Evolutionary conservation across 2,329 filamentous ascomycete genomes (phyloP).

Genomic region (Xylariales sp.): DNA sequence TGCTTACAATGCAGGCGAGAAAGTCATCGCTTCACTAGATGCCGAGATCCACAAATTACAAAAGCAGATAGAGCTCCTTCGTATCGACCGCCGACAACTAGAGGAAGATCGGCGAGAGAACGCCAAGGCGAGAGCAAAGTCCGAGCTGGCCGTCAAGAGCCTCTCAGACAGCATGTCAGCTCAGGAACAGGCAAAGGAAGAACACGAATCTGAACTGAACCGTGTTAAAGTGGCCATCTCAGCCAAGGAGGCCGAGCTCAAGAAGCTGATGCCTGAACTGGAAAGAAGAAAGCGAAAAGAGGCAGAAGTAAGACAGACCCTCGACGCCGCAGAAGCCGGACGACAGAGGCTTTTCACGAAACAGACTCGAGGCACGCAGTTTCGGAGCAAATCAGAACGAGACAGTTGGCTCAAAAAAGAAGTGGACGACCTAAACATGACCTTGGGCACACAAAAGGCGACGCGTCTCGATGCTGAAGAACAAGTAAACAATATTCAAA

Average conservation of each 20-base stretch:
- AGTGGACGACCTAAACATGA: constrained; percentile 81
- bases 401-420: constrained; percentile 85
- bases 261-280: constrained; percentile 80
- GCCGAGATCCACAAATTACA: constrained; percentile 81
- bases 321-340: constrained; percentile 80
- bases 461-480: constrained; percentile 87
- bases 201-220: constrained; percentile 78
- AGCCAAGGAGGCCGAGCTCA: constrained; percentile 80
- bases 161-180: constrained; percentile 85
- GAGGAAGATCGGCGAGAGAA: constrained; percentile 90
- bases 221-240: constrained; percentile 79
- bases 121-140: constrained; percentile 82
- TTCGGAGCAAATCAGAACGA: constrained; percentile 87
- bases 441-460: constrained; percentile 82
- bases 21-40: constrained; percentile 80
- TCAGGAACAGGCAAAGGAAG: constrained; percentile 76
- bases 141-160: constrained; percentile 85
- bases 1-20: constrained; percentile 81
- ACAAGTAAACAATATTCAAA: constrained; percentile 78
- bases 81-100: constrained; percentile 85
- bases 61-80: constrained; percentile 85
- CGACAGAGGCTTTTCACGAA: constrained; percentile 88
- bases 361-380: constrained; percentile 88
- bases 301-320: constrained; percentile 72
- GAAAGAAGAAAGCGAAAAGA: constrained; percentile 80